Conservation (phyloP, 2,329 filamentous ascomycete genomes). For the Fusarium sp. region DNA sequence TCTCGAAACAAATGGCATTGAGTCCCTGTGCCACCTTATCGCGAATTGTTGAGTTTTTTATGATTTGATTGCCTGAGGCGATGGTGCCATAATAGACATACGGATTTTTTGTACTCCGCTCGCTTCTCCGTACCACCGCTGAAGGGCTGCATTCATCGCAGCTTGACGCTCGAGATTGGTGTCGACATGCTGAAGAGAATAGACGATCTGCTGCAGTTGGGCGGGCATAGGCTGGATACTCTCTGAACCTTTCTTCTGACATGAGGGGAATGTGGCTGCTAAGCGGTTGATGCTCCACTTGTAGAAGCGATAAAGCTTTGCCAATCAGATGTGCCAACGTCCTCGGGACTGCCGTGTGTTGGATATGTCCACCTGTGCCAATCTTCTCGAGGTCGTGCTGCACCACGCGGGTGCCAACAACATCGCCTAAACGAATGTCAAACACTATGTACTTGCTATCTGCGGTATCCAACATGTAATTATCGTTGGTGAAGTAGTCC, state of each 20-base stretch:
- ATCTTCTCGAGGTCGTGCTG: neutral
- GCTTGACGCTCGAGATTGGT: rapidly evolving
- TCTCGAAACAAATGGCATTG: neutral
- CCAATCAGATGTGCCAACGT: rapidly evolving
- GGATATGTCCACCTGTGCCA: neutral
- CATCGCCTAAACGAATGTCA: neutral
- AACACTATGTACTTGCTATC: too few relatives aligned
- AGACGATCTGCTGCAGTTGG: neutral
- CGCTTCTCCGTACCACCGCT: rapidly evolving
- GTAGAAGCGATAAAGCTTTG: neutral
- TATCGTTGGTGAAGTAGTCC: too few relatives aligned
- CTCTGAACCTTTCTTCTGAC: rapidly evolving
- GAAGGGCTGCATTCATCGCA: neutral
- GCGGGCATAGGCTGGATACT: rapidly evolving
- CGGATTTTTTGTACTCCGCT: neutral
- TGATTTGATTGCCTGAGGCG: neutral
- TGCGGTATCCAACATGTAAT: too few relatives aligned
- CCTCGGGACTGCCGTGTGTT: neutral
- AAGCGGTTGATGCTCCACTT: rapidly evolving
- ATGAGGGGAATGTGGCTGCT: neutral
- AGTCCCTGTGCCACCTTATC: neutral
- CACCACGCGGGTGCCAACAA: neutral
- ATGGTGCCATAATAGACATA: neutral
- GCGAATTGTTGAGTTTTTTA: rapidly evolving
- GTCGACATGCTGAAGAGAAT: rapidly evolving